phyloP scores from a whole-genome alignment of 2,329 filamentous ascomycete species.

The Ustilaginoidea virens region DNA sequence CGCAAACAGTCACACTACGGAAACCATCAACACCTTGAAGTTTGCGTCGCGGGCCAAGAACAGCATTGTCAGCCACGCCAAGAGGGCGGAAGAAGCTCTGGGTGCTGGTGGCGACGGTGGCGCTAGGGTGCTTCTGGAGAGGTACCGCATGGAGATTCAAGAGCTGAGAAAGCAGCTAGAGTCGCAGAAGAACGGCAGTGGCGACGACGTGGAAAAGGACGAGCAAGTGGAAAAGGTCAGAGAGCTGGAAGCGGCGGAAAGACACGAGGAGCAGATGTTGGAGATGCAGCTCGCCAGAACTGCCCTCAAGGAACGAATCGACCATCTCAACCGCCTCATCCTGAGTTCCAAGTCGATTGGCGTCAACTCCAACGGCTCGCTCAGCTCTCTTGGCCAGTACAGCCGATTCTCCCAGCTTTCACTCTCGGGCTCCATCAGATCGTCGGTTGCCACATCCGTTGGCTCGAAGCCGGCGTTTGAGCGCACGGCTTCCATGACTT shows the following conservation, averaged over 20 bases:
- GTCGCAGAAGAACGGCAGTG: conserved; percentile 54
- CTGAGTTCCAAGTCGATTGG: conserved; percentile 90
- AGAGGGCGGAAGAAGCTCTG: conserved; percentile 80
- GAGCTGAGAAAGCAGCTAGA: conserved; percentile 72
- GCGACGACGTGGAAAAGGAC: conserved; percentile 40
- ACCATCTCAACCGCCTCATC: conserved; percentile 89
- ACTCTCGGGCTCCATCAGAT: conserved; percentile 42
- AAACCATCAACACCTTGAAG: conserved; percentile 91
- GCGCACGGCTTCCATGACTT: conserved; percentile 52
- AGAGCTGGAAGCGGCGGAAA: conserved; percentile 66
- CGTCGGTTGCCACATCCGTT: conserved; percentile 52
- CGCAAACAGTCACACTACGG: conserved; percentile 60
- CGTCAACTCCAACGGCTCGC: conserved; percentile 66
- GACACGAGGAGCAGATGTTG: conserved; percentile 93
- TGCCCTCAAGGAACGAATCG: conserved; percentile 90
- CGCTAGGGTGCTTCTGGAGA: conserved; percentile 74
- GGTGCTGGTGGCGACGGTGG: conserved; percentile 70
- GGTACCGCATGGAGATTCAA: conserved; percentile 85
- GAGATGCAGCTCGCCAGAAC: conserved; percentile 97
- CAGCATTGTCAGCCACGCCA: conserved; percentile 93
- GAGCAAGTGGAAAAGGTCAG: conserved; percentile 57
- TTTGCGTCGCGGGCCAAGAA: conserved; percentile 96
- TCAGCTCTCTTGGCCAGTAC: conserved; percentile 49
- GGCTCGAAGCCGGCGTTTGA: conserved; percentile 36
- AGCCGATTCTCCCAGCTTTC: conserved; percentile 47